Evolutionary conservation across 192 early-diverging fungal genomes (phyloP).

Genomic region (Kappamyces sp.): DNA sequence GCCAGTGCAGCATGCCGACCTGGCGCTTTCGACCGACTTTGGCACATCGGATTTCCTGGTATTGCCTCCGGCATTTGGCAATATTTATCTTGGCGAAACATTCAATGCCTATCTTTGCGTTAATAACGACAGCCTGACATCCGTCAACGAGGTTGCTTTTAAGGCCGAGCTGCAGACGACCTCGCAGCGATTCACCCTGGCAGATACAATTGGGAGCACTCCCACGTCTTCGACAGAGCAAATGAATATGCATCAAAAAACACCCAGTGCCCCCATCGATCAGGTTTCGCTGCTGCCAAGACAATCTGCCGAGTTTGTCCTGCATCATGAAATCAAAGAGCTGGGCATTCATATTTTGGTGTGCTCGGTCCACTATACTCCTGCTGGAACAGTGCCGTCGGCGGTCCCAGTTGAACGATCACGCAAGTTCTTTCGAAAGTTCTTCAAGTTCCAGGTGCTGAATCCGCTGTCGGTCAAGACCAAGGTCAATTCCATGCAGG

Average conservation of each 20-base stretch:
- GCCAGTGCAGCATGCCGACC: too few species aligned
- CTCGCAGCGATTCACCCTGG: constrained; percentile 70
- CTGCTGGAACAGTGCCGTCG: constrained; percentile 29
- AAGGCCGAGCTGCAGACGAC: constrained; percentile 84
- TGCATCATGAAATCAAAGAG: constrained; percentile 94
- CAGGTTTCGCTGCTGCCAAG: constrained; percentile 55
- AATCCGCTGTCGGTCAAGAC: constrained; percentile 97
- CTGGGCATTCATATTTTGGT: constrained; percentile 86
- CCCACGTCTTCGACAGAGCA: constrained; percentile 21
- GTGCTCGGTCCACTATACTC: constrained; percentile 76
- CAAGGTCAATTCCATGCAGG: constrained; percentile 76
- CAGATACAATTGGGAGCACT: constrained; percentile 46
- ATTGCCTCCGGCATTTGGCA: constrained; percentile 83
- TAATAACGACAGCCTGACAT: constrained; percentile 70
- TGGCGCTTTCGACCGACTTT: too few species aligned
- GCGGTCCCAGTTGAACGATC: constrained; percentile 26
- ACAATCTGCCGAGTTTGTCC: constrained; percentile 68
- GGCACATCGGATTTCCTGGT: constrained; percentile 49
- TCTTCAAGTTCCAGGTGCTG: constrained; percentile 93
- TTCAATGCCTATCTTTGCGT: constrained; percentile 81
- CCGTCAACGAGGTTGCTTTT: constrained; percentile 67
- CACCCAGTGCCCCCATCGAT: background rate
- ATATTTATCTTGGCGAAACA: constrained; percentile 92
- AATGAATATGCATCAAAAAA: constrained; percentile 2
- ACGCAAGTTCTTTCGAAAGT: constrained; percentile 73